Percentiles rank a stretch among this genome's conserved stretches.
phyloP scores from a whole-genome alignment of 129 eudicot genomes.

The Flaveria trinervia region DNA sequence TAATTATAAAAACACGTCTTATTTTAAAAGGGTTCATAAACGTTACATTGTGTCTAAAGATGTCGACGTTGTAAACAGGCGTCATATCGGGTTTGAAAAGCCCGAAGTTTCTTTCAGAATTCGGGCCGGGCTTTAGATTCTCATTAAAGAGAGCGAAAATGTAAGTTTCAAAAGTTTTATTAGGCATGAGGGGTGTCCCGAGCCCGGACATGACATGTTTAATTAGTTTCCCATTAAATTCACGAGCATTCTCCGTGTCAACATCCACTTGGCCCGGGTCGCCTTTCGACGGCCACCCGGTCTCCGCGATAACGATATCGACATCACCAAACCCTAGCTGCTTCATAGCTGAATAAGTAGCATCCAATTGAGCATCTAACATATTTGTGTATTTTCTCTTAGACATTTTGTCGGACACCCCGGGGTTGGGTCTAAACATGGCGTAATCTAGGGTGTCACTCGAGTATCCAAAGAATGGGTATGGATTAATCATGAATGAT shows the following conservation, averaged over 20 bases:
- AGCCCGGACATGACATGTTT: slow-evolving; percentile 63
- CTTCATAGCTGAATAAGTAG: slow-evolving; percentile 71
- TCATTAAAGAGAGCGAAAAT: slow-evolving; percentile 84
- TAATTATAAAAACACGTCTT: background rate
- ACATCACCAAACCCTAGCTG: slow-evolving; percentile 51
- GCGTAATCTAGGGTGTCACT: slow-evolving; percentile 60
- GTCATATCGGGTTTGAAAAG: slow-evolving; percentile 68
- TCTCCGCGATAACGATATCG: slow-evolving; percentile 76
- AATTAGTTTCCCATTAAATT: slow-evolving; percentile 62
- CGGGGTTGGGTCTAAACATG: slow-evolving; percentile 64
- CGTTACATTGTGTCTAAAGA: slow-evolving; percentile 51
- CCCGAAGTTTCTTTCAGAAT: slow-evolving; percentile 70
- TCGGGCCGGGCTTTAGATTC: slow-evolving; percentile 78
- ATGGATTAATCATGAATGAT: slow-evolving; percentile 82
- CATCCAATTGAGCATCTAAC: slow-evolving; percentile 84
- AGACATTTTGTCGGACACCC: slow-evolving; percentile 57
- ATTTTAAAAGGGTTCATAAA: background rate
- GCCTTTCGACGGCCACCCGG: slow-evolving; percentile 93
- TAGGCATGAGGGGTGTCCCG: slow-evolving; percentile 96
- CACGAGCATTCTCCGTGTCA: slow-evolving; percentile 55
- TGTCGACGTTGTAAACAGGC: slow-evolving; percentile 62
- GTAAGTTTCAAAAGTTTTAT: slow-evolving; percentile 69
- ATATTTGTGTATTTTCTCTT: slow-evolving; percentile 61
- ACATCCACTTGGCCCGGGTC: slow-evolving; percentile 66
- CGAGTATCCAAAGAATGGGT: slow-evolving; percentile 75